Percentiles rank a stretch among this genome's conserved stretches.
phyloP scores from a whole-genome alignment of 2,329 filamentous ascomycete species.

The Chrysoporthe austroafricana region DNA sequence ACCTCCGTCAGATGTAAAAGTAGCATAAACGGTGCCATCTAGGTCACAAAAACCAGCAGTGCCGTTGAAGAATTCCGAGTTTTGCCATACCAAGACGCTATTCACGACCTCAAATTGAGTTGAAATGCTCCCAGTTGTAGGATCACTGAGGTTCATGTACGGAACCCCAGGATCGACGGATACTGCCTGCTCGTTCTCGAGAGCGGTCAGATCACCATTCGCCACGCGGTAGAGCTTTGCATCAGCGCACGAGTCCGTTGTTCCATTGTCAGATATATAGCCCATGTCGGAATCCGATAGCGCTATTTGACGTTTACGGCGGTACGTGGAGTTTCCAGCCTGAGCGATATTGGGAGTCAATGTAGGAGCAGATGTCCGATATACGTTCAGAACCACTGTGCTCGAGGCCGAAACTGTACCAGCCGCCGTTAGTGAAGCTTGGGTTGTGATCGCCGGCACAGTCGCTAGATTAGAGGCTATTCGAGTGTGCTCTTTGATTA shows the following conservation, averaged over 20 bases:
- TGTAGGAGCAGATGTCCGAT: background rate
- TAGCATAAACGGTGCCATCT: background rate
- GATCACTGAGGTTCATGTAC: background rate
- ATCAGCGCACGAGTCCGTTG: background rate
- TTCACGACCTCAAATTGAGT: background rate
- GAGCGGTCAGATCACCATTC: background rate
- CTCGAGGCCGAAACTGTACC: background rate
- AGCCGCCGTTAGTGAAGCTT: background rate
- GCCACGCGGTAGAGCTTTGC: background rate
- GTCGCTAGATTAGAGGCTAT: background rate
- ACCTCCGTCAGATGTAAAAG: background rate
- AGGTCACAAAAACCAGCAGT: constrained; percentile 1
- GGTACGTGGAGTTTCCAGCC: background rate
- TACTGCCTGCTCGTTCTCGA: background rate
- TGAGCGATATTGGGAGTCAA: background rate
- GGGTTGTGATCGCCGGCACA: background rate
- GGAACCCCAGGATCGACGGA: background rate
- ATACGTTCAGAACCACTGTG: background rate
- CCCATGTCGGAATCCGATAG: background rate
- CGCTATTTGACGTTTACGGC: background rate
- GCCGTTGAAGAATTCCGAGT: background rate
- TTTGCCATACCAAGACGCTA: background rate
- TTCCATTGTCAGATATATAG: background rate
- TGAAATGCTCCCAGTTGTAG: background rate
- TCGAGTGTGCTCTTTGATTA: background rate